A percentile compares a stretch with the other conserved stretches of the same genome.
These are phyloP conservation scores for Phaffia rhodozyma DNA, from an alignment of 1,284 basidiomycete species.

Conservation along the genomic window DNA sequence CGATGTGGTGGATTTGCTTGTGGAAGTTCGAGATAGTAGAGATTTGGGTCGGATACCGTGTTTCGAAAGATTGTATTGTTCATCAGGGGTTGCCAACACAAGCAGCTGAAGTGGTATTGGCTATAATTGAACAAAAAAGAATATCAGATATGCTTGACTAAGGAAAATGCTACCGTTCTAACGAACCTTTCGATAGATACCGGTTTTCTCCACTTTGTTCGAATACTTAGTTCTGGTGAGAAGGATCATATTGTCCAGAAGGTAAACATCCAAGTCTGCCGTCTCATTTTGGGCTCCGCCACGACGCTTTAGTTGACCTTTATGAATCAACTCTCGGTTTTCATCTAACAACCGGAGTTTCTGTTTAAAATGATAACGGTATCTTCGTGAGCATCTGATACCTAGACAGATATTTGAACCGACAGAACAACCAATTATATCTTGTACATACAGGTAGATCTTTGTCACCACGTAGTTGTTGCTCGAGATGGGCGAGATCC, in stretches of 20 bases:
- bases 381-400: constrained; percentile 6
- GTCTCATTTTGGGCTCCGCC: constrained; percentile 61
- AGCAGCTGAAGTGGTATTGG: constrained; percentile 94
- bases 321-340: constrained; percentile 82
- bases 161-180: constrained; percentile 1
- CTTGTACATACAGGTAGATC: constrained; percentile 47
- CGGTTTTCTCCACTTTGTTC: constrained; percentile 44
- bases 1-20: constrained; percentile 22
- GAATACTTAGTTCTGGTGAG: constrained; percentile 83
- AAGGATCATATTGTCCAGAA: constrained; percentile 93
- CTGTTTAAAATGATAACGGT: constrained; percentile 35
- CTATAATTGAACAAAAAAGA: constrained; percentile 35
- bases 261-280: constrained; percentile 82
- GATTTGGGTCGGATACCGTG: constrained; percentile 36
- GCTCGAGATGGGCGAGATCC: constrained; percentile 78
- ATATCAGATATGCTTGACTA: background rate
- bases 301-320: constrained; percentile 83
- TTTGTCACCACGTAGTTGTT: constrained; percentile 50
- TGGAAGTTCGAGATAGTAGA: constrained; percentile 39
- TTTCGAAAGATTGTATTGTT: constrained; percentile 38
- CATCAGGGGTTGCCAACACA: constrained; percentile 69
- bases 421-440: constrained; percentile 54
- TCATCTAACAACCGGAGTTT: constrained; percentile 78
- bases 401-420: constrained; percentile 2
- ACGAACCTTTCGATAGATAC: background rate